These are phyloP conservation scores for Kwoniella europaea DNA, from an alignment of 768 basidiomycete genomes.

Conservation along the genomic window DNA sequence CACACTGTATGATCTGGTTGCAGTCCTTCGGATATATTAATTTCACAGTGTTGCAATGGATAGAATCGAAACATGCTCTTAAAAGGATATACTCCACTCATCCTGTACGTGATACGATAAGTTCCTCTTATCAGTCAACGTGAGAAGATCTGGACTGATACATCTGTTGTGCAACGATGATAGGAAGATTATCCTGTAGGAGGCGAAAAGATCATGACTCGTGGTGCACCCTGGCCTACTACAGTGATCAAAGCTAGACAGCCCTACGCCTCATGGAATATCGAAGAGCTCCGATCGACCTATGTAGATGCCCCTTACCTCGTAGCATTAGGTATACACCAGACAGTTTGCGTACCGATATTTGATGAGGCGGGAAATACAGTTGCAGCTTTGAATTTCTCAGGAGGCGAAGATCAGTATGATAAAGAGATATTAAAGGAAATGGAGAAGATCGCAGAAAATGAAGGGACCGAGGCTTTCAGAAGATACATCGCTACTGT, in stretches of 20 bases:
- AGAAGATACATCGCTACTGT: not conserved
- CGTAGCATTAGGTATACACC: not conserved
- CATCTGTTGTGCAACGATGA: not conserved
- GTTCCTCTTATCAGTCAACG: not conserved
- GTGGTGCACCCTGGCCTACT: slow-evolving; percentile 2
- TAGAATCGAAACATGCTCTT: not conserved
- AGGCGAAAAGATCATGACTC: slow-evolving; percentile 5
- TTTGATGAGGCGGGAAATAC: not conserved
- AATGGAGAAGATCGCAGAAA: not conserved
- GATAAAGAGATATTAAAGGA: not conserved
- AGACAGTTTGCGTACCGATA: not conserved
- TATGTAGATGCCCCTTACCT: not conserved
- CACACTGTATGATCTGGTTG: not conserved
- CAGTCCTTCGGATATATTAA: slow-evolving; percentile 1
- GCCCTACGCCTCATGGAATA: slow-evolving; percentile 4
- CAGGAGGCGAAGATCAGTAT: not conserved
- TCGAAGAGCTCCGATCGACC: not conserved
- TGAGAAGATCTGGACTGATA: not conserved
- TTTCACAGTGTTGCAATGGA: slow-evolving; percentile 5
- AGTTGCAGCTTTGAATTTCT: not conserved
- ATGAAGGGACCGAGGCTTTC: not conserved
- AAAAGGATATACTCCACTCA: slow-evolving; percentile 6
- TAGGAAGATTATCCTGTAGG: slow-evolving; percentile 7
- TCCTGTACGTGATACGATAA: not conserved
- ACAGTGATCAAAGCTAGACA: not conserved